phyloP scores from a whole-genome alignment of 108 stramenopile genomes.

The Schizochytrium sp. region DNA sequence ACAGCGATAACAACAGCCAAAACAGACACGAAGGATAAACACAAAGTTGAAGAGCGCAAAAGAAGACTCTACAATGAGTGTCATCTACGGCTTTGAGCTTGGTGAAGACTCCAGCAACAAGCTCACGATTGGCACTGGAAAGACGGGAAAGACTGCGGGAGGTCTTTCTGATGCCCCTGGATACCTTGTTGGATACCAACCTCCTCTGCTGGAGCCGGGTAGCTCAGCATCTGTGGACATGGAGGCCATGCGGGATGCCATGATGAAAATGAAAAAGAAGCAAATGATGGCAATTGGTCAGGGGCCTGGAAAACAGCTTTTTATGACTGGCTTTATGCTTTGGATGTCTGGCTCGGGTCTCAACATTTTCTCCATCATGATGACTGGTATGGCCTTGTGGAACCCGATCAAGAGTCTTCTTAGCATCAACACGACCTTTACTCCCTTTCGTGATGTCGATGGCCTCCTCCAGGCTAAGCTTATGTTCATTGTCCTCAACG shows the following conservation, averaged over 20 bases:
- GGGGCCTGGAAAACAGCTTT: conserved; percentile 36
- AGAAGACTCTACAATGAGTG: conserved; percentile 11
- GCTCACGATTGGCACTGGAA: background rate
- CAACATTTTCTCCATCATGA: conserved; percentile 65
- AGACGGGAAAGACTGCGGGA: conserved; percentile 20
- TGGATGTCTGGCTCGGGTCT: conserved; percentile 63
- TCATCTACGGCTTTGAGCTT: conserved; percentile 31
- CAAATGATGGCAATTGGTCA: conserved; percentile 55
- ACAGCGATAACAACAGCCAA: too few species aligned
- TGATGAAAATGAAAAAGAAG: conserved; percentile 47
- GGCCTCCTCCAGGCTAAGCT: conserved; percentile 42
- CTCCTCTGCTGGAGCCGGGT: background rate
- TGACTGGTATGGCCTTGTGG: conserved; percentile 61
- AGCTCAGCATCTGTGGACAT: background rate
- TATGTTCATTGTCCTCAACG: conserved; percentile 50
- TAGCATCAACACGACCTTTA: conserved; percentile 8
- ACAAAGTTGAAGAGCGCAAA: background rate
- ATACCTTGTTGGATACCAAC: background rate
- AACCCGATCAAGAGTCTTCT: conserved; percentile 63
- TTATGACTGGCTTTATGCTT: conserved; percentile 64
- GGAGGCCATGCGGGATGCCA: conserved; percentile 18
- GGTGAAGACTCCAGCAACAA: conserved; percentile 47
- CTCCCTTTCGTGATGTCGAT: background rate
- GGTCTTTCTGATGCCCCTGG: background rate
- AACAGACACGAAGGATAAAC: too few species aligned